These are phyloP conservation scores for Fistulifera pelliculosa DNA, from an alignment of 108 stramenopile genomes.

Conservation along the genomic window DNA sequence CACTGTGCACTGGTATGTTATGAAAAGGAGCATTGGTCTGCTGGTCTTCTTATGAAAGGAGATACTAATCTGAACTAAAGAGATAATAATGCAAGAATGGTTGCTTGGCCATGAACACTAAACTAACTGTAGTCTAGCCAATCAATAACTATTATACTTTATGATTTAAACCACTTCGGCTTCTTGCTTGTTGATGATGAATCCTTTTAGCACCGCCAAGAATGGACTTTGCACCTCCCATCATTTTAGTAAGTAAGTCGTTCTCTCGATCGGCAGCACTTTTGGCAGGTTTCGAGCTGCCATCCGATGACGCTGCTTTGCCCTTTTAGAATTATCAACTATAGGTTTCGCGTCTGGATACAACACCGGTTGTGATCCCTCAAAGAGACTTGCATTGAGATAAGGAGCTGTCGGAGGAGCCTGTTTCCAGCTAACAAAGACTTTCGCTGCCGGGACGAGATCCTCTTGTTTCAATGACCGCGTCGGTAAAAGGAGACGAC, in stretches of 20 bases:
- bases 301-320: conserved; percentile 3
- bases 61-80: too few relatives aligned
- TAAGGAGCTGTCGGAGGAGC: conserved; percentile 8
- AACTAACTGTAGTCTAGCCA: too few relatives aligned
- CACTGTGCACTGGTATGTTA: too few relatives aligned
- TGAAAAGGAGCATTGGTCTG: too few relatives aligned
- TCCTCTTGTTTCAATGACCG: conserved; percentile 51
- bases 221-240: conserved; percentile 16
- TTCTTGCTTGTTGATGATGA: neutral
- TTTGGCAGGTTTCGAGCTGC: conserved; percentile 9
- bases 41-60: too few relatives aligned
- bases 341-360: conserved; percentile 14
- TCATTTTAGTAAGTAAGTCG: conserved; percentile 34
- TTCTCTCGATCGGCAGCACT: conserved; percentile 28
- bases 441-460: conserved; percentile 71
- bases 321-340: conserved; percentile 4
- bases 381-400: conserved; percentile 3
- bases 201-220: neutral
- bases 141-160: too few relatives aligned
- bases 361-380: neutral
- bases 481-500: conserved; percentile 31
- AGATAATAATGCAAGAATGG: too few relatives aligned
- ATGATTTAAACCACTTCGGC: conserved; percentile 1
- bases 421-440: conserved; percentile 68
- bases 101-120: too few relatives aligned